phyloP scores from a whole-genome alignment of 768 basidiomycete species.

The Trametes villosa region DNA sequence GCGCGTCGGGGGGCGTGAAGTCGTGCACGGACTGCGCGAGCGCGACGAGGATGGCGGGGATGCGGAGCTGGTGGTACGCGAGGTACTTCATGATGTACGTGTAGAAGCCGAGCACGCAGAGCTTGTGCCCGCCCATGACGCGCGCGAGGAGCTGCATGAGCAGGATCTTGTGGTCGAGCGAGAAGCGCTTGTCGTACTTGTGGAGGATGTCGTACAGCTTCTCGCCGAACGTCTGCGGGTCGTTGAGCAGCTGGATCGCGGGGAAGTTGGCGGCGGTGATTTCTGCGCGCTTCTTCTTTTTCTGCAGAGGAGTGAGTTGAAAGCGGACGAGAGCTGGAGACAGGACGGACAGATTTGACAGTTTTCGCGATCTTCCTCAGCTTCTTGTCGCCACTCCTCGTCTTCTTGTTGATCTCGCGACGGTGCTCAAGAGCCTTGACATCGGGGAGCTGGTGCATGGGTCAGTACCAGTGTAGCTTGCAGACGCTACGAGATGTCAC shows the following conservation, averaged over 20 bases:
- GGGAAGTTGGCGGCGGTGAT: constrained; percentile 73
- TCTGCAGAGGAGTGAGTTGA: constrained; percentile 33
- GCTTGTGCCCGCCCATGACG: constrained; percentile 91
- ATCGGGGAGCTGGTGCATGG: constrained; percentile 55
- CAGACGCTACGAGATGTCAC: background rate
- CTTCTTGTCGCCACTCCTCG: constrained; percentile 80
- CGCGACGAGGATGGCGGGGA: constrained; percentile 91
- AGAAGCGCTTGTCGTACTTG: constrained; percentile 91
- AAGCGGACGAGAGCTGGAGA: background rate
- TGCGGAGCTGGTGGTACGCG: constrained; percentile 86
- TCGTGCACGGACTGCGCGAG: constrained; percentile 96
- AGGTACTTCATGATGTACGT: constrained; percentile 96
- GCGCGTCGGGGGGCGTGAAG: constrained; percentile 89
- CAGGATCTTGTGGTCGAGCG: constrained; percentile 95
- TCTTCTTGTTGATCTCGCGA: constrained; percentile 93
- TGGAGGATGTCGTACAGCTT: constrained; percentile 86
- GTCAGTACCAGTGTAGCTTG: too few relatives aligned
- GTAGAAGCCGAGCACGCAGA: constrained; percentile 93
- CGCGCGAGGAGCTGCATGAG: constrained; percentile 96
- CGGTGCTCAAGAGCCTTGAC: constrained; percentile 80
- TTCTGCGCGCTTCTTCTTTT: constrained; percentile 35
- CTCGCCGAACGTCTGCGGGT: constrained; percentile 95
- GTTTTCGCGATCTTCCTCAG: constrained; percentile 71
- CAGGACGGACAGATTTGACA: constrained; percentile 66
- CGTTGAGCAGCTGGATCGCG: constrained; percentile 89